A percentile compares a stretch with the other conserved stretches of the same genome.
These are phyloP conservation scores for Penicillium vulpinum DNA, from an alignment of 2,329 filamentous ascomycete species.

Conservation along the genomic window DNA sequence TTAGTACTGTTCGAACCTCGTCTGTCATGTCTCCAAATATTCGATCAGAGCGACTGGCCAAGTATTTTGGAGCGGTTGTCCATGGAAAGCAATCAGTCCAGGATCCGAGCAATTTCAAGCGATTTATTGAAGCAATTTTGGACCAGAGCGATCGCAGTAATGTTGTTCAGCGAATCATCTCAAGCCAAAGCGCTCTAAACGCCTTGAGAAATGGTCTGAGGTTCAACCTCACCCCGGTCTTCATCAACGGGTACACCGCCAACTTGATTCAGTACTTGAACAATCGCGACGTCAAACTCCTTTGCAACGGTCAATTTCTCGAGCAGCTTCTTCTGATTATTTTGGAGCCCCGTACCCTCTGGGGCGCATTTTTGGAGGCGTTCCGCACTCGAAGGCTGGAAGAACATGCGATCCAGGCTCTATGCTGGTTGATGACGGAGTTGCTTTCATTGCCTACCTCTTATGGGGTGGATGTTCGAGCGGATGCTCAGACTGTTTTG, in stretches of 20 bases:
- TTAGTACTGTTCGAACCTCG: not conserved
- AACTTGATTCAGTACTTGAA: slow-evolving; percentile 44
- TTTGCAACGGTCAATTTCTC: slow-evolving; percentile 55
- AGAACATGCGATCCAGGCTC: slow-evolving; percentile 34
- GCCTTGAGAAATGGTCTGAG: slow-evolving; percentile 46
- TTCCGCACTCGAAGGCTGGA: slow-evolving; percentile 35
- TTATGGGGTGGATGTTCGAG: slow-evolving; percentile 25
- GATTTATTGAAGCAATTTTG: slow-evolving; percentile 53
- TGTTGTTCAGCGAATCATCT: slow-evolving; percentile 45
- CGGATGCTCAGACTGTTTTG: slow-evolving; percentile 30
- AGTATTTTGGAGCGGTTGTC: slow-evolving; percentile 44
- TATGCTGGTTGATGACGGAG: slow-evolving; percentile 54
- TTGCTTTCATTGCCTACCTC: slow-evolving; percentile 44
- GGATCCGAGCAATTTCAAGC: slow-evolving; percentile 41
- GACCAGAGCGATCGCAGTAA: slow-evolving; percentile 42
- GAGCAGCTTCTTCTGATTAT: slow-evolving; percentile 49
- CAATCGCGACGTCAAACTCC: slow-evolving; percentile 48
- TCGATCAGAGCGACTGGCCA: slow-evolving; percentile 33
- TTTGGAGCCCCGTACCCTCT: slow-evolving; percentile 56
- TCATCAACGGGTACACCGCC: slow-evolving; percentile 46
- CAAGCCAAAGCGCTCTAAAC: slow-evolving; percentile 34
- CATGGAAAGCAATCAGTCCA: slow-evolving; percentile 42
- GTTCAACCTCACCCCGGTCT: slow-evolving; percentile 45
- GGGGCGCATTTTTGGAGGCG: slow-evolving; percentile 49
- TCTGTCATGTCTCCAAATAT: slow-evolving; percentile 15